These are phyloP conservation scores for Boletus patriciae DNA, from an alignment of 768 basidiomycete species.

Conservation along the genomic window DNA sequence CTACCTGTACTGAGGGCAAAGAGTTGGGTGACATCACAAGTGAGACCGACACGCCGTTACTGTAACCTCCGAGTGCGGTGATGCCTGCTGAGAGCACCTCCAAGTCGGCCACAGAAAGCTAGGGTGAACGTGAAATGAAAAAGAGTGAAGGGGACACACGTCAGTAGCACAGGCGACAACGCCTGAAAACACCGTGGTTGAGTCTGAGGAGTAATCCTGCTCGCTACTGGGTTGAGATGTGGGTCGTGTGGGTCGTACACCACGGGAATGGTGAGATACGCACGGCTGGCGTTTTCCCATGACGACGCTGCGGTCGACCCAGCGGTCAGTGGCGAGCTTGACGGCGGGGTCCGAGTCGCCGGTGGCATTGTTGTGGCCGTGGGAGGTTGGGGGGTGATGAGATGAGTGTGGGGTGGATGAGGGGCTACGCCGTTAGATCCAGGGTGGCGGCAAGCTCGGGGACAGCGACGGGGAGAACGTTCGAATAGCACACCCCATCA, in stretches of 20 bases:
- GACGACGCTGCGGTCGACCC: conserved; percentile 68
- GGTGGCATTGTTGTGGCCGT: conserved; percentile 37
- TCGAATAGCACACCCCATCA: conserved; percentile 43
- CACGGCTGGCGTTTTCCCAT: conserved; percentile 59
- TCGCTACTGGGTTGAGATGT: conserved; percentile 38
- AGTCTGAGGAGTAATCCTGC: conserved; percentile 73
- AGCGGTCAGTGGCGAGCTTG: conserved; percentile 45
- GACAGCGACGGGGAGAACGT: conserved; percentile 54
- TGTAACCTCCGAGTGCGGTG: conserved; percentile 74
- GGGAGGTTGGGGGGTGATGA: conserved; percentile 53
- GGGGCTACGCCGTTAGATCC: conserved; percentile 52
- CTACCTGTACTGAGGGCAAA: conserved; percentile 57
- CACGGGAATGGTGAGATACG: conserved; percentile 27
- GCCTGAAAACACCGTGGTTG: conserved; percentile 78
- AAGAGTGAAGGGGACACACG: conserved; percentile 36
- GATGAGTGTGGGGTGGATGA: conserved; percentile 52
- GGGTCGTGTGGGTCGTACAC: not conserved
- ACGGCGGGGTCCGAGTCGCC: conserved; percentile 42
- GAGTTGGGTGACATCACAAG: conserved; percentile 85
- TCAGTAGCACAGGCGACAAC: conserved; percentile 71
- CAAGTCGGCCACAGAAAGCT: conserved; percentile 64
- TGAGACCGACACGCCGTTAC: conserved; percentile 75
- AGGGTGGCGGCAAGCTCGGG: conserved; percentile 45
- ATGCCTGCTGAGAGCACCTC: conserved; percentile 75
- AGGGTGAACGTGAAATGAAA: not conserved